Base-by-base conservation (phyloP, 2,329 filamentous ascomycete species). In the Cyanodermella asteris region DNA sequence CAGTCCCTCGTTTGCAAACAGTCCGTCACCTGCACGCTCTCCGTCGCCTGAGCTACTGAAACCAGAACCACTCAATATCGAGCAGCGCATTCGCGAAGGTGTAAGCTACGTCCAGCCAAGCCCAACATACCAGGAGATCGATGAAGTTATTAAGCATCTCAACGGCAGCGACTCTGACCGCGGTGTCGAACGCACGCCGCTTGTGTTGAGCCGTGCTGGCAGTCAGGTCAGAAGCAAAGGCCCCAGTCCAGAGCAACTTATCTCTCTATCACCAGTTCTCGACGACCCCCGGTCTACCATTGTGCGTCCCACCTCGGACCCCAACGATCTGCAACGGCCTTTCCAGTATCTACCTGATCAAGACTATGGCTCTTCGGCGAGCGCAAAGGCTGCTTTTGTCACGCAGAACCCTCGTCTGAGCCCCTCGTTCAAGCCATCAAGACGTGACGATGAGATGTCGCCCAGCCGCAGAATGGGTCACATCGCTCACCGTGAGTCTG, bases 61-160 rank as follows among this genome's bases (percentile, higher is more conserved):
- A n/a, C n/a, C n/a, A n/a, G n/a, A n/a, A n/a, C n/a, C n/a, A n/a
- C n/a, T n/a, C n/a, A n/a, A n/a, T n/a, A n/a, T n/a, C n/a, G n/a
- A n/a, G n/a, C n/a, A n/a, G n/a, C n/a, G n/a, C n/a, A n/a, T n/a
- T n/a, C n/a, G n/a, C 7, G 18, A 32, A 24, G 31, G 31, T 12
- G 27, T 32, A 13, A 28, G 29, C 24, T 31, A 35, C 13, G 34
- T 37, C 12, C 35, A 39, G 9, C 23, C 31, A 9, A 31, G 32
- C 5, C n/a, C n/a, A n/a, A n/a, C n/a, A n/a, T 32, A 24, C 14
- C 41, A 84, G 36, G 81, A 93, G 42, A 82, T 93, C 39, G 82
- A 93, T 51, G 78, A 74, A 22, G 70, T 93, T 26, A 91, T 94
- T 80, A 67, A 72, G 34, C 73, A 87, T 31, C 62, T 93, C 38